These are phyloP conservation scores for Primulina eburnea DNA, from an alignment of 257 asterid genomes.

Conservation along the genomic window DNA sequence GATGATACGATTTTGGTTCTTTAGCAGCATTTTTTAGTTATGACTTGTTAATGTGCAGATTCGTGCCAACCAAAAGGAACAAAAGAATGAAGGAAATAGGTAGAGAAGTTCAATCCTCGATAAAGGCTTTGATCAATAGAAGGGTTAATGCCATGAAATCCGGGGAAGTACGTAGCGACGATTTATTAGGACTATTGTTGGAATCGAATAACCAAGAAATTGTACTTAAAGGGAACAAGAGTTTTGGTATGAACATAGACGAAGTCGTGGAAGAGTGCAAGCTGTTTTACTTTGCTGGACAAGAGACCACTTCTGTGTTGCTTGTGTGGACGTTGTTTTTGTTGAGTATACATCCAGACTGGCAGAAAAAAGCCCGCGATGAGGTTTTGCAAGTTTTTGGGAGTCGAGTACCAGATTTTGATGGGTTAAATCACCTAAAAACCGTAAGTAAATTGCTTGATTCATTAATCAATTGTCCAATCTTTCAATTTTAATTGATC, in stretches of 20 bases:
- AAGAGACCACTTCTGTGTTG: not conserved
- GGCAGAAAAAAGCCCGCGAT: not conserved
- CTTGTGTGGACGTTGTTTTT: not conserved
- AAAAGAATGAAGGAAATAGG: not conserved
- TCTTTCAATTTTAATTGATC: too few relatives aligned
- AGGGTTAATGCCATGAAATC: not conserved
- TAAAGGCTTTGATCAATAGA: not conserved
- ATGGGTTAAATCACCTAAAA: constrained; percentile 4
- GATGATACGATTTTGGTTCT: too few relatives aligned
- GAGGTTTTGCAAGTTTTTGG: constrained; percentile 2
- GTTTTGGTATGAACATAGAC: not conserved
- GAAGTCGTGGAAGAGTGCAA: not conserved
- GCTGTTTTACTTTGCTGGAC: not conserved
- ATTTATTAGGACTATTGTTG: not conserved
- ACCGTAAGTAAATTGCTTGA: not conserved
- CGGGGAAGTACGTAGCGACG: not conserved
- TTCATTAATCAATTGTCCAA: too few relatives aligned
- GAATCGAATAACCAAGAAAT: not conserved
- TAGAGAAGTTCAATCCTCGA: not conserved
- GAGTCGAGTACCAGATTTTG: not conserved
- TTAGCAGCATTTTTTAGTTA: not conserved
- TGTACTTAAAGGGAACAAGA: not conserved
- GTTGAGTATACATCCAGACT: not conserved
- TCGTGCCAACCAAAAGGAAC: not conserved
- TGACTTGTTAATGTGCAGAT: not conserved